phyloP scores from a whole-genome alignment of 139 green algal genomes.

The Pleodorina starrii region DNA sequence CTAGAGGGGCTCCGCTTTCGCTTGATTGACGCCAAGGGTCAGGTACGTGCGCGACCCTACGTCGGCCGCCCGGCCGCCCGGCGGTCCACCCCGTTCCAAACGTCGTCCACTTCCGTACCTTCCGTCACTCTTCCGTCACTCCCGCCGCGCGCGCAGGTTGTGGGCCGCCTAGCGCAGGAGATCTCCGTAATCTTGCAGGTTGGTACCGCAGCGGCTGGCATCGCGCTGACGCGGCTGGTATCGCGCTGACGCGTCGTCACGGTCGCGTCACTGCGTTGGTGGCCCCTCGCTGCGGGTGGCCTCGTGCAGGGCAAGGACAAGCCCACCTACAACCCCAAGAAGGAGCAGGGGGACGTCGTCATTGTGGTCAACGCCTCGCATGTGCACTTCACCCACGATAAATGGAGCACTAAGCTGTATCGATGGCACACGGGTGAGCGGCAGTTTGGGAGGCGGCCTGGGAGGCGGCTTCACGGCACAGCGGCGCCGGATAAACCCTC shows the following conservation, averaged over 20 bases:
- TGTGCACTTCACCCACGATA: constrained; percentile 87
- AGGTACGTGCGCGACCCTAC: constrained; percentile 69
- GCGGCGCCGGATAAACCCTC: no score
- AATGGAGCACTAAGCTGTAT: constrained; percentile 94
- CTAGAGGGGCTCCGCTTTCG: constrained; percentile 78
- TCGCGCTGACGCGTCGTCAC: no score
- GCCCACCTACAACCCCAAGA: constrained; percentile 80
- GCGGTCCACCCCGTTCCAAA: no score
- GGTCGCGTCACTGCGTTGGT: no score
- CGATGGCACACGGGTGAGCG: constrained; percentile 86
- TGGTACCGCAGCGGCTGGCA: no score
- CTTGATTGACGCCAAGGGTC: constrained; percentile 86
- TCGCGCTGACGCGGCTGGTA: no score
- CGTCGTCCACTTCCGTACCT: background rate
- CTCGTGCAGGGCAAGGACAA: constrained; percentile 91
- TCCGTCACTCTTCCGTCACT: background rate
- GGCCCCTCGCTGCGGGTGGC: background rate
- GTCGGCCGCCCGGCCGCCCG: no score
- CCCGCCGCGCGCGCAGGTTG: constrained; percentile 64
- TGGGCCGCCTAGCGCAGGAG: constrained; percentile 85
- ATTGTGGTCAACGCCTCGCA: constrained; percentile 90
- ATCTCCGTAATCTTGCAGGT: constrained; percentile 69
- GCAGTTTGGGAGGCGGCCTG: no score
- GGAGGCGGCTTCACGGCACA: no score
- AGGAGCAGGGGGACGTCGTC: constrained; percentile 87